Base-by-base conservation (phyloP, 306 rosid genomes). In the Prunus persica region DNA sequence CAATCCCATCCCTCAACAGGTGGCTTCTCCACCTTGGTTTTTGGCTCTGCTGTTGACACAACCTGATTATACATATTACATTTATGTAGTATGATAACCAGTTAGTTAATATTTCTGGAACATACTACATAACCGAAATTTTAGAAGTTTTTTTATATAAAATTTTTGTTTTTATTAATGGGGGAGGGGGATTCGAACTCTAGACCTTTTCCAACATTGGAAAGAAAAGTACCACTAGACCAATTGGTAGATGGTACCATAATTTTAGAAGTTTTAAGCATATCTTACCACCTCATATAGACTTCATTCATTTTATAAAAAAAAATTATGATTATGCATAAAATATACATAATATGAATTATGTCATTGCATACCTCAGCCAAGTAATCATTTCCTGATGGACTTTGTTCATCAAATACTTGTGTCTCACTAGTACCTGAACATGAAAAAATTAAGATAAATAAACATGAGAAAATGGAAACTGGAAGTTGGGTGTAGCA, bases 361-460 rank as follows among this genome's bases (percentile, higher is more conserved):
- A 52, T 14, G 30, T 6, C 22, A 14, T 76, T 85, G 54, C 63
- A 78, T 83, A 92, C 98, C 98, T 95, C 96, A 25, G 98, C 87
- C 80, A 95, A 89, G 83, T 95, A 95, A 81, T 95, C 98, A 50
- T 88, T 90, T 79, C 98, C 97, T 8, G 98, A 87, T 24, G 96
- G 92, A 82, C 98, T 95, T 65, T 82, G 80, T 75, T 95, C 98
- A 68, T 95, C 96, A 81, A 92, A 95, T 62, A 79, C 74, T 75
- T 82, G 79, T 46, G 93, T 89, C 83, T 95, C 97, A 71, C 93
- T 92, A 69, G 85, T 79, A 43, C 98, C 98, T 95, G 87, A 76
- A 72, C 58, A 74, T 47, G 71, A 58, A 15, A 13, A 69, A 72
- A 18, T 13, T 43, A 75, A 68, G 24, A 70, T 56, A 79, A 80